Conservation (phyloP, 1,139 yeast species). For the Sugiyamaella castrensis region DNA sequence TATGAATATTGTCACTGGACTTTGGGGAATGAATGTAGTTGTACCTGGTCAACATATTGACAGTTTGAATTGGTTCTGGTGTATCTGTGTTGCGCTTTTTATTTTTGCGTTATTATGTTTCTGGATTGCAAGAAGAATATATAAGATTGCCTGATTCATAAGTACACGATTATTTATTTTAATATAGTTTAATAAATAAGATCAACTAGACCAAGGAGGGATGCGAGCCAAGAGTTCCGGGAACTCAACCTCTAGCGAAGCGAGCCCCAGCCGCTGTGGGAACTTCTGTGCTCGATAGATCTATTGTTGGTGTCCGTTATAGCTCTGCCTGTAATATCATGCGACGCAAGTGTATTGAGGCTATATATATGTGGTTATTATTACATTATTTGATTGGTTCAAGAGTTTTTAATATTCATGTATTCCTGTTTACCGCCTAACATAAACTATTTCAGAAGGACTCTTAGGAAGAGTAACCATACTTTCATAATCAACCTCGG, state of each 20-base stretch:
- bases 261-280: not conserved
- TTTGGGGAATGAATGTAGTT: conserved; percentile 98
- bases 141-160: conserved; percentile 23
- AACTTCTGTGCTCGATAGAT: not conserved
- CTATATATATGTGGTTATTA: not conserved
- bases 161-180: not conserved
- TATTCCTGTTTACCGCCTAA: conserved; percentile 25
- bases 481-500: conserved; percentile 78
- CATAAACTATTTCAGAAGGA: conserved; percentile 81
- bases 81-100: conserved; percentile 33
- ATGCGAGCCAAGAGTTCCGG: too few species aligned
- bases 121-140: conserved; percentile 32
- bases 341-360: too few species aligned
- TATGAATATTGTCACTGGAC: conserved; percentile 88
- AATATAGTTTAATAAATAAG: not conserved
- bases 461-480: conserved; percentile 89
- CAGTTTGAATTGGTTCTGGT: conserved; percentile 77
- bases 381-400: conserved; percentile 1
- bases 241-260: not conserved
- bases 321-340: too few species aligned
- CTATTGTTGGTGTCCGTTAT: too few species aligned
- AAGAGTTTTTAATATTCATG: not conserved
- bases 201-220: too few species aligned
- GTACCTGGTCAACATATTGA: conserved; percentile 84
- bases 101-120: conserved; percentile 37